Evolutionary conservation across 176 grass and related monocot genomes (phyloP), one percentile per base, ranked within the genome.

Genomic region (Melocanna baccifera): DNA sequence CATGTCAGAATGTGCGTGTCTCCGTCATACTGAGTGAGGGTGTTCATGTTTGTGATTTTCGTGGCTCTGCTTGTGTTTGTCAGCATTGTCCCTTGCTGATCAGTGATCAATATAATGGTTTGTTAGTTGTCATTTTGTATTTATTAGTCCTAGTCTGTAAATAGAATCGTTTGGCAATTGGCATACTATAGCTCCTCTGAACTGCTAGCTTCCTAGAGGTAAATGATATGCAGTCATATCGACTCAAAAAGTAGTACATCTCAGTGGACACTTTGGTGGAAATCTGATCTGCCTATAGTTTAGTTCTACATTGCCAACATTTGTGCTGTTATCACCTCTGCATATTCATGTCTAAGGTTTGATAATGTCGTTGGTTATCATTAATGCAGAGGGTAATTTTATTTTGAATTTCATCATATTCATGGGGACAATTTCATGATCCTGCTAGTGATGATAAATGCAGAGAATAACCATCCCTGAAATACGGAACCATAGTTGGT

Each of bases 401-500:
- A 51, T 18, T 84, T 85, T 1, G 1, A 28, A 30, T 63, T 79
- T 43, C 15, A 5, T 68, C 34, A 28, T 75, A 74, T 69, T 73
- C 28, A 36, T 76, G 25, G 63, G 51, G 71, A 71, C 64, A 26
- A 41, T 67, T 58, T 80, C 22, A 52, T 83, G 65, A 32, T 30
- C 51, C 36, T 74, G 25, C 5, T 20, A 36, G 4, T 74, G 77
- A 89, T 85, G 87, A 91, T 57, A n/a, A 57, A 57, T 57, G 20
- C 53, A 57, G 53, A 57, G 53, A 57, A 57, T 57, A 66, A 82
- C 89, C 7, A 91, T 94, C 37, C 89, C 89, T 39, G 89, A 91
- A 80, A 94, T 94, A 58, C 22, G 81, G 43, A 94, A 85, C 62
- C 89, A 91, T 42, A 71, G 79, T 42, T 94, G 89, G 92, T 94